Percentiles rank a stretch among this genome's conserved stretches.
Conservation (phyloP, 306 rosid genomes). For the Cicer arietinum region DNA sequence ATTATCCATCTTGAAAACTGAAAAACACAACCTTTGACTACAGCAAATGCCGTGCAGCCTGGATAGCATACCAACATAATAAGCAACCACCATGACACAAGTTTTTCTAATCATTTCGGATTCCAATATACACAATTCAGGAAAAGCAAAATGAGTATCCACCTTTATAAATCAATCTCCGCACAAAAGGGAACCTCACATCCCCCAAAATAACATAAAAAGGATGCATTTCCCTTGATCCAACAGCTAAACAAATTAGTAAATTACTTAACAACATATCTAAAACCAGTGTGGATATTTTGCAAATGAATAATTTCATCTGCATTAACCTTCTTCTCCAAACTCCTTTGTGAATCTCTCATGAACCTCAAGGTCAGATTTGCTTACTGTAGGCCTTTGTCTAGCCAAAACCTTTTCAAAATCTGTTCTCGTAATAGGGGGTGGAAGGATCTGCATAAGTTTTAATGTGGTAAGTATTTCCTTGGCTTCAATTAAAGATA, state of each 20-base stretch:
- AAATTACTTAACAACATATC: constrained; percentile 45
- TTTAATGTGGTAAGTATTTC: constrained; percentile 41
- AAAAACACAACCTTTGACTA: background rate
- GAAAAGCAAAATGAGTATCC: constrained; percentile 54
- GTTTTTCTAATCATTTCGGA: constrained; percentile 46
- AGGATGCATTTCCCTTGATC: constrained; percentile 51
- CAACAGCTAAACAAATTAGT: constrained; percentile 54
- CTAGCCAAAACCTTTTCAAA: constrained; percentile 95
- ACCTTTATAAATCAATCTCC: constrained; percentile 49
- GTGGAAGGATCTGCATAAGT: constrained; percentile 90
- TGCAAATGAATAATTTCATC: constrained; percentile 49
- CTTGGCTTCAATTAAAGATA: constrained; percentile 1
- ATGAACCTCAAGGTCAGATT: constrained; percentile 83
- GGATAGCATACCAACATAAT: constrained; percentile 14
- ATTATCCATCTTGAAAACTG: constrained; percentile 7
- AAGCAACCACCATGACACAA: constrained; percentile 34
- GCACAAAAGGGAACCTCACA: constrained; percentile 52
- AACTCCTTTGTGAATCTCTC: constrained; percentile 96
- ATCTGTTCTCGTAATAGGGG: constrained; percentile 84
- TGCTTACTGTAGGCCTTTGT: constrained; percentile 98
- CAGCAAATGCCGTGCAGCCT: background rate
- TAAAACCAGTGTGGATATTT: constrained; percentile 46
- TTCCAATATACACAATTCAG: constrained; percentile 61
- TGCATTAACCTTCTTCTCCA: constrained; percentile 94
- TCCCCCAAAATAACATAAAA: constrained; percentile 51